These are phyloP conservation scores for Hypomontagnella monticulosa DNA, from an alignment of 495 filamentous ascomycete genomes.

Conservation along the genomic window DNA sequence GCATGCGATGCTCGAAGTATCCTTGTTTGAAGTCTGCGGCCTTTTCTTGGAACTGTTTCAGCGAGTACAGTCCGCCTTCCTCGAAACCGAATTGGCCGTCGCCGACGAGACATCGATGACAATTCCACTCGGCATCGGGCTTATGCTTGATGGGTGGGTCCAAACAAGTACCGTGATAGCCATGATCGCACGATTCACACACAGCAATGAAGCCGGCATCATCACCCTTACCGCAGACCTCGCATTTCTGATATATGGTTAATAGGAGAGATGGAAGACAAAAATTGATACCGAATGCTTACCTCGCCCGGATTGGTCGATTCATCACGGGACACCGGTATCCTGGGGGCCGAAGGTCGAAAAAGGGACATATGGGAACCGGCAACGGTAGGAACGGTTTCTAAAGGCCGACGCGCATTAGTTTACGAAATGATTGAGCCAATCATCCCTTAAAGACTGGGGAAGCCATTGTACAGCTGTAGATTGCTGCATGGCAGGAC, in stretches of 20 bases:
- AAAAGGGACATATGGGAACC: constrained; percentile 97
- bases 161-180: constrained; percentile 88
- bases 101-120: constrained; percentile 92
- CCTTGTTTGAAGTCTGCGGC: constrained; percentile 92
- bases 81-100: constrained; percentile 98
- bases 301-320: constrained; percentile 79
- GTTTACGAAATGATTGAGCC: constrained; percentile 41
- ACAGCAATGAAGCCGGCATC: constrained; percentile 69
- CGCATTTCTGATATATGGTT: constrained; percentile 72
- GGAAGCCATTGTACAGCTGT: constrained; percentile 8
- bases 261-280: constrained; percentile 17
- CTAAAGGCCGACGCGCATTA: constrained; percentile 60
- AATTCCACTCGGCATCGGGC: constrained; percentile 95
- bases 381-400: constrained; percentile 87
- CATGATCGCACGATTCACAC: constrained; percentile 93
- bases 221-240: constrained; percentile 85
- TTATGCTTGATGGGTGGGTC: constrained; percentile 83
- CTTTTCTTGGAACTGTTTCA: constrained; percentile 96
- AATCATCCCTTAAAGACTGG: constrained; percentile 25
- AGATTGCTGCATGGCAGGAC: constrained; percentile 19
- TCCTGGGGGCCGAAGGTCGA: constrained; percentile 78
- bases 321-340: constrained; percentile 67
- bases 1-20: constrained; percentile 92
- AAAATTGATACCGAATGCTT: constrained; percentile 38
- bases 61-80: constrained; percentile 94